These are phyloP conservation scores for Xylariaceae sp. DNA, from an alignment of 2,329 filamentous ascomycete species.

Conservation along the genomic window DNA sequence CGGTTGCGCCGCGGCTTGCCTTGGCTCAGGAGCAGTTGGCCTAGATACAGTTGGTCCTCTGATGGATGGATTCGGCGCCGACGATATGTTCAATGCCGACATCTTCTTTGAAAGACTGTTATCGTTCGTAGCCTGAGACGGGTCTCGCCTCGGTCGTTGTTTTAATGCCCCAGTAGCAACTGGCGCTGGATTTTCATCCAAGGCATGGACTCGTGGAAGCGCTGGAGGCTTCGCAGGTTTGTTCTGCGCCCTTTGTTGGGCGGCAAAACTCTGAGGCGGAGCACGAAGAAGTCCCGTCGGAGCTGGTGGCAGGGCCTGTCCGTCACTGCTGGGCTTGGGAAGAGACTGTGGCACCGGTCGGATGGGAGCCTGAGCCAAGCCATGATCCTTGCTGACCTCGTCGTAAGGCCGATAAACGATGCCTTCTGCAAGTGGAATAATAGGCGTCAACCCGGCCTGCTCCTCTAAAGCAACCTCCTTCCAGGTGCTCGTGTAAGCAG, in stretches of 20 bases:
- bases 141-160: slow-evolving; percentile 28
- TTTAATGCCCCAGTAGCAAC: slow-evolving; percentile 30
- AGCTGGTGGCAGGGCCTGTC: slow-evolving; percentile 32
- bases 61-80: slow-evolving; percentile 8
- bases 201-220: slow-evolving; percentile 30
- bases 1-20: slow-evolving; percentile 1
- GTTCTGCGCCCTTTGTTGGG: slow-evolving; percentile 57
- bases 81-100: slow-evolving; percentile 14
- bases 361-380: slow-evolving; percentile 32
- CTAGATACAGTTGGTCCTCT: slow-evolving; percentile 8
- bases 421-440: slow-evolving; percentile 56
- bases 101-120: slow-evolving; percentile 23
- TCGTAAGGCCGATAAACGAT: slow-evolving; percentile 62
- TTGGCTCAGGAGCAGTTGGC: slow-evolving; percentile 6
- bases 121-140: slow-evolving; percentile 26
- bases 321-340: slow-evolving; percentile 33
- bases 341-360: slow-evolving; percentile 32
- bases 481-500: slow-evolving; percentile 53
- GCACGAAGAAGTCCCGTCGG: slow-evolving; percentile 45
- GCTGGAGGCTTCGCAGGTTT: slow-evolving; percentile 35
- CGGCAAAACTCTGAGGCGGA: slow-evolving; percentile 60
- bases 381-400: slow-evolving; percentile 53
- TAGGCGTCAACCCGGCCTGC: slow-evolving; percentile 58
- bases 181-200: slow-evolving; percentile 31
- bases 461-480: slow-evolving; percentile 65